A percentile compares a stretch with the other conserved stretches of the same genome.
phyloP scores from a whole-genome alignment of 176 grass and related monocot genomes.

The Juncus inflexus region DNA sequence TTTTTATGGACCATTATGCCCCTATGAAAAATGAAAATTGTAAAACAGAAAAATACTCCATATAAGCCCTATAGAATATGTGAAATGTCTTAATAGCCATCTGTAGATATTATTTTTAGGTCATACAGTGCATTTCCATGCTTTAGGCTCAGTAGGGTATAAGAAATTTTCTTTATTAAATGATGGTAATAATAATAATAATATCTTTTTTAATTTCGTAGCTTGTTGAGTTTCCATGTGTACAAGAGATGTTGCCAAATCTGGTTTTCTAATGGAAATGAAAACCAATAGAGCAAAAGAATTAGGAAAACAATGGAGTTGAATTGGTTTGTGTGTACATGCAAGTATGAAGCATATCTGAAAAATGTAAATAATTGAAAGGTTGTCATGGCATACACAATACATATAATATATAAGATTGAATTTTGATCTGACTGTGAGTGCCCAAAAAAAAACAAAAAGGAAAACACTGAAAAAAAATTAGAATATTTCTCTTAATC shows the following conservation, averaged over 20 bases:
- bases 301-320: constrained; percentile 42
- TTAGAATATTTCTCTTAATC: too few species aligned
- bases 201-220: constrained; percentile 24
- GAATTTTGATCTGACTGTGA: too few species aligned
- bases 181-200: too few species aligned
- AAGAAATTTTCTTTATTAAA: background rate
- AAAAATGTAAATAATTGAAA: too few species aligned
- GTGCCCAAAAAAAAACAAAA: too few species aligned
- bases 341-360: too few species aligned
- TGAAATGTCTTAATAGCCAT: background rate
- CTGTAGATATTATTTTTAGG: background rate
- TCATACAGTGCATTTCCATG: background rate
- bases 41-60: background rate
- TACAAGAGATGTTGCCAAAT: constrained; percentile 90
- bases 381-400: too few species aligned
- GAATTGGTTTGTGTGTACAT: constrained; percentile 59
- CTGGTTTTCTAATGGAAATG: constrained; percentile 63
- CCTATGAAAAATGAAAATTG: background rate
- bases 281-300: constrained; percentile 60
- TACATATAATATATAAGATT: too few species aligned
- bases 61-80: too few species aligned
- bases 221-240: constrained; percentile 84
- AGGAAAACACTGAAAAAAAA: too few species aligned
- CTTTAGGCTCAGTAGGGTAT: background rate
- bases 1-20: background rate